A percentile compares a stretch with the other conserved stretches of the same genome.
These are phyloP conservation scores for Monosporascus sp. DNA, from an alignment of 2,329 filamentous ascomycete species.

Conservation along the genomic window DNA sequence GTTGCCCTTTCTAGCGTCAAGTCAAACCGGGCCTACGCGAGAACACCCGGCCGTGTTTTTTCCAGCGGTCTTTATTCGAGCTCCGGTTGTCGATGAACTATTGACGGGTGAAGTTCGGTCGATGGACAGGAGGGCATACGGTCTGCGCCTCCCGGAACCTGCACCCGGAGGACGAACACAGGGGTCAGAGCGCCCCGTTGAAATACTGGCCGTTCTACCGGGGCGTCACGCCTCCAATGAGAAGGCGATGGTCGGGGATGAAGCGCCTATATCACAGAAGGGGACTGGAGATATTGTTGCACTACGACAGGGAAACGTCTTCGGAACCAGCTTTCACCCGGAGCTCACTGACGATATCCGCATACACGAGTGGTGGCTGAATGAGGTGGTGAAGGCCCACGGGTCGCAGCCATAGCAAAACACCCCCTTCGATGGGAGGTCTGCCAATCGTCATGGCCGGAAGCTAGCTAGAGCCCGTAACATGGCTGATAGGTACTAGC, in stretches of 20 bases:
- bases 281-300: constrained; percentile 76
- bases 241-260: constrained; percentile 29
- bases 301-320: constrained; percentile 83
- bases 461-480: no score
- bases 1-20: constrained; percentile 60
- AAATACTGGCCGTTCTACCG: constrained; percentile 49
- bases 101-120: constrained; percentile 40
- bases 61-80: constrained; percentile 85
- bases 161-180: constrained; percentile 11
- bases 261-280: constrained; percentile 20
- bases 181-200: constrained; percentile 28
- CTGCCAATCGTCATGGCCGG: no score
- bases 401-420: constrained; percentile 1
- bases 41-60: constrained; percentile 46
- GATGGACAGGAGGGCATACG: constrained; percentile 32
- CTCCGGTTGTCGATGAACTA: constrained; percentile 85
- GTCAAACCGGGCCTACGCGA: constrained; percentile 19
- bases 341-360: constrained; percentile 84
- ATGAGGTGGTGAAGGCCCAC: constrained; percentile 51
- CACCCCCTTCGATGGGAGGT: no score
- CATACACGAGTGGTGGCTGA: constrained; percentile 92
- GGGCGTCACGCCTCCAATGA: constrained; percentile 33
- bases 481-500: no score
- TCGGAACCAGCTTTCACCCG: constrained; percentile 93
- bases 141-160: constrained; percentile 20